Evolutionary conservation across 2,329 filamentous ascomycete species (phyloP).

Genomic region (Aspergillus japonicus): DNA sequence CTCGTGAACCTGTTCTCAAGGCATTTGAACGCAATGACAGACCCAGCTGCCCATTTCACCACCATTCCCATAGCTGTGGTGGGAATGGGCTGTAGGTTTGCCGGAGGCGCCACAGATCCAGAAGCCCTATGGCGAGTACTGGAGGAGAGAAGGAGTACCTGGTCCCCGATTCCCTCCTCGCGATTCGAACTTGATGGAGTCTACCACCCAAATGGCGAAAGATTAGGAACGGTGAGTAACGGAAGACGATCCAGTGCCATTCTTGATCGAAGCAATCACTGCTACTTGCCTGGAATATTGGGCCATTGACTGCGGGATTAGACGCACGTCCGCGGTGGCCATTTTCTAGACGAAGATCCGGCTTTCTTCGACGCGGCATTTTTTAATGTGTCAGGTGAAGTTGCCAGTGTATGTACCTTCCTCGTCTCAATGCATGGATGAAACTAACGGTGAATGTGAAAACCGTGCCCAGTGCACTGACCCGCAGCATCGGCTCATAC

Average conservation of each 20-base stretch:
- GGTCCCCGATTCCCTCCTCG: neutral
- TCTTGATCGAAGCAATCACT: neutral
- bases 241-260: neutral
- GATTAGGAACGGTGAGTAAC: neutral
- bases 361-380: slow-evolving; percentile 30
- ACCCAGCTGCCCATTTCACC: too few relatives aligned
- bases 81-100: slow-evolving; percentile 5
- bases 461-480: slow-evolving; percentile 9
- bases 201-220: slow-evolving; percentile 6
- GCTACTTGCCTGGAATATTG: neutral
- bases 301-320: neutral
- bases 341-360: slow-evolving; percentile 26
- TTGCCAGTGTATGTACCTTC: slow-evolving; percentile 10
- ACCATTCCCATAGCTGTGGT: slow-evolving; percentile 6
- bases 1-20: too few relatives aligned
- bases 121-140: slow-evolving; percentile 12
- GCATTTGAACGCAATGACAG: too few relatives aligned
- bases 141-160: neutral
- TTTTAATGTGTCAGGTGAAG: slow-evolving; percentile 21
- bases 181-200: slow-evolving; percentile 2
- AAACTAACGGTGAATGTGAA: too few relatives aligned
- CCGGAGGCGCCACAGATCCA: slow-evolving; percentile 2
- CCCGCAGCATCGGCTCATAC: slow-evolving; percentile 21
- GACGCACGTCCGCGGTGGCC: slow-evolving; percentile 9
- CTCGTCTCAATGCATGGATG: neutral